Percentiles rank a stretch among this genome's conserved stretches.
Evolutionary conservation across 1,284 basidiomycete genomes (phyloP).

Genomic region (Entoloma clypeatum): DNA sequence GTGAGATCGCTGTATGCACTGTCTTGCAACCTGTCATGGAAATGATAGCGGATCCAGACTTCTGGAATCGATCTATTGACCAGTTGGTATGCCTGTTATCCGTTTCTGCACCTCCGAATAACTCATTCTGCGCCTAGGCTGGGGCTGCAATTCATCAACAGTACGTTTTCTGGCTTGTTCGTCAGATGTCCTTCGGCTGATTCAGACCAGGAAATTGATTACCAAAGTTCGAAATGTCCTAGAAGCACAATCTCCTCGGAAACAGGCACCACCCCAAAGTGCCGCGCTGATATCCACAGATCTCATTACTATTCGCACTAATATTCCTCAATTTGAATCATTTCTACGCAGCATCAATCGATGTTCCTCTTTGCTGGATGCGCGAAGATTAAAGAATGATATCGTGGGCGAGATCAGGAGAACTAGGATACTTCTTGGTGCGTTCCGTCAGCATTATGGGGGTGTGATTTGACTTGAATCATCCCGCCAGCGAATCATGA

Average conservation of each 20-base stretch:
- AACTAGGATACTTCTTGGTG: constrained; percentile 70
- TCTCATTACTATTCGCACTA: constrained; percentile 72
- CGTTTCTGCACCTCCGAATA: constrained; percentile 4
- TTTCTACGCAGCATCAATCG: constrained; percentile 83
- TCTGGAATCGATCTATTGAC: constrained; percentile 93
- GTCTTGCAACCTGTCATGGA: constrained; percentile 87
- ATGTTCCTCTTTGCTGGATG: constrained; percentile 81
- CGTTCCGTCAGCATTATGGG: no score
- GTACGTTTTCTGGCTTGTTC: constrained; percentile 41
- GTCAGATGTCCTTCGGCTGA: constrained; percentile 5
- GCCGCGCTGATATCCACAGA: constrained; percentile 47
- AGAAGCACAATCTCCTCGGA: constrained; percentile 69
- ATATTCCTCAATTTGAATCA: constrained; percentile 80
- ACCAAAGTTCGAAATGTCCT: constrained; percentile 81
- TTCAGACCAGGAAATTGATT: constrained; percentile 61
- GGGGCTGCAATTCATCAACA: constrained; percentile 89
- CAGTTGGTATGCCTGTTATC: constrained; percentile 61
- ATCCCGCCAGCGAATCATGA: constrained; percentile 63
- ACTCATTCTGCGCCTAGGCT: constrained; percentile 47
- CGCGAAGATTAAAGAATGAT: constrained; percentile 86
- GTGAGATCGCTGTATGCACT: constrained; percentile 82
- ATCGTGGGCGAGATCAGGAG: constrained; percentile 82
- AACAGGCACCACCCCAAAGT: constrained; percentile 38
- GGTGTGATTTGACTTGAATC: no score
- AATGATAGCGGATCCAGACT: constrained; percentile 91